A percentile compares a stretch with the other conserved stretches of the same genome.
These are phyloP conservation scores for Phyllosticta citrichinensis DNA, from an alignment of 2,329 filamentous ascomycete genomes.

Conservation along the genomic window DNA sequence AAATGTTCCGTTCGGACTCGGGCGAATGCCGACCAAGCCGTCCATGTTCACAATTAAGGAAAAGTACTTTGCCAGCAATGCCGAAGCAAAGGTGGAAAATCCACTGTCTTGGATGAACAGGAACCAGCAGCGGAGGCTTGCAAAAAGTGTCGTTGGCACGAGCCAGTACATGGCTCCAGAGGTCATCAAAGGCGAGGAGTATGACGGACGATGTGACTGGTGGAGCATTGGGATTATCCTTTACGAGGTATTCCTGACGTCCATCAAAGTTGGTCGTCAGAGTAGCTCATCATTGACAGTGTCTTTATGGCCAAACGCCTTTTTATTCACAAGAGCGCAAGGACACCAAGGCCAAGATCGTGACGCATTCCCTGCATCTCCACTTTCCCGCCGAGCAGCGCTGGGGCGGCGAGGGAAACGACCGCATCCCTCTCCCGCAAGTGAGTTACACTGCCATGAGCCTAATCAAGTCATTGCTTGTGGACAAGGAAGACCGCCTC, in stretches of 20 bases:
- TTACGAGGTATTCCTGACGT: constrained; percentile 52
- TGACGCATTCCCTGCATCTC: constrained; percentile 63
- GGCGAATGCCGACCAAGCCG: neutral
- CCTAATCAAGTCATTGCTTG: constrained; percentile 62
- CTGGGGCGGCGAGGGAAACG: constrained; percentile 43
- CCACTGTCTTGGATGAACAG: constrained; percentile 33
- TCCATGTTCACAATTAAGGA: neutral
- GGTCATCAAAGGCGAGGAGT: constrained; percentile 69
- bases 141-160: constrained; percentile 82
- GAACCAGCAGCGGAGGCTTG: constrained; percentile 54
- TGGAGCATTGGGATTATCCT: constrained; percentile 94
- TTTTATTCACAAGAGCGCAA: constrained; percentile 76
- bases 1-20: neutral
- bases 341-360: constrained; percentile 76
- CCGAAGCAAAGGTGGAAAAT: constrained; percentile 11
- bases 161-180: constrained; percentile 99
- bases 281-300: constrained; percentile 35
- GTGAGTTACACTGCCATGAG: constrained; percentile 66
- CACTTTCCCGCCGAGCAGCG: constrained; percentile 53
- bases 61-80: neutral
- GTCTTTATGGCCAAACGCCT: constrained; percentile 82
- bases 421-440: constrained; percentile 29
- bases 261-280: neutral
- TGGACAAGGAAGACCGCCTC: constrained; percentile 64
- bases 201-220: constrained; percentile 92